Conservation (phyloP, 192 early-diverging fungal species). For the Coemansia erecta region DNA sequence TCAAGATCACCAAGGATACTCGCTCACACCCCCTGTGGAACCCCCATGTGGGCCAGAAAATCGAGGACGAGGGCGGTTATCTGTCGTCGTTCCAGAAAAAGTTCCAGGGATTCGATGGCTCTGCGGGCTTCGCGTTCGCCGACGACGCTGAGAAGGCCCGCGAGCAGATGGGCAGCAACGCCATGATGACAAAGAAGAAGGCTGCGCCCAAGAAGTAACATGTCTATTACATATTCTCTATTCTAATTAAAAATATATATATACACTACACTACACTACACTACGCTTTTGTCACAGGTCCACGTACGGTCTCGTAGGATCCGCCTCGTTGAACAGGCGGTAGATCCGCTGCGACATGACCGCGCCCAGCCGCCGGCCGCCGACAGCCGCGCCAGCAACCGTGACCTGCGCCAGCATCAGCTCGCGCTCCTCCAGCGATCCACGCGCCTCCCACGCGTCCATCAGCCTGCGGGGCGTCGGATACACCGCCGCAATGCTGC, state of each 20-base stretch:
- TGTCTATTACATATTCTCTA: too few species aligned
- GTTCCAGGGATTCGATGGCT: constrained; percentile 67
- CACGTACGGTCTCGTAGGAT: constrained; percentile 22
- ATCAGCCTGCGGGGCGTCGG: constrained; percentile 35
- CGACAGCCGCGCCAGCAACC: constrained; percentile 14
- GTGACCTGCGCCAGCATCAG: constrained; percentile 22
- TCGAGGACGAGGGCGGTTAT: constrained; percentile 78
- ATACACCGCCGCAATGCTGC: constrained; percentile 25
- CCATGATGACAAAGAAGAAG: constrained; percentile 18
- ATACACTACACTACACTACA: not conserved
- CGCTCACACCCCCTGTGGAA: constrained; percentile 94
- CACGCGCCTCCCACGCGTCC: constrained; percentile 16
- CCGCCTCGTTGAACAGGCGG: constrained; percentile 26
- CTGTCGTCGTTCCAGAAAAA: constrained; percentile 78
- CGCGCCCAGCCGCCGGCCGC: constrained; percentile 27
- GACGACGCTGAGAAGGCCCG: constrained; percentile 15
- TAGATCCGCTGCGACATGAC: constrained; percentile 34
- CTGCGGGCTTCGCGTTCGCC: constrained; percentile 42
- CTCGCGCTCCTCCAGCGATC: constrained; percentile 2
- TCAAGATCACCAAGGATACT: constrained; percentile 89
- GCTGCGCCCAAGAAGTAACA: constrained; percentile 11
- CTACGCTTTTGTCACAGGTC: constrained; percentile 10
- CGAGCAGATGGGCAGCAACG: constrained; percentile 8
- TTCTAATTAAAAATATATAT: too few species aligned
- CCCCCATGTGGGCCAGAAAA: constrained; percentile 56